Conservation (phyloP, 1,284 basidiomycete genomes). For the Bondarzewia mesenterica region DNA sequence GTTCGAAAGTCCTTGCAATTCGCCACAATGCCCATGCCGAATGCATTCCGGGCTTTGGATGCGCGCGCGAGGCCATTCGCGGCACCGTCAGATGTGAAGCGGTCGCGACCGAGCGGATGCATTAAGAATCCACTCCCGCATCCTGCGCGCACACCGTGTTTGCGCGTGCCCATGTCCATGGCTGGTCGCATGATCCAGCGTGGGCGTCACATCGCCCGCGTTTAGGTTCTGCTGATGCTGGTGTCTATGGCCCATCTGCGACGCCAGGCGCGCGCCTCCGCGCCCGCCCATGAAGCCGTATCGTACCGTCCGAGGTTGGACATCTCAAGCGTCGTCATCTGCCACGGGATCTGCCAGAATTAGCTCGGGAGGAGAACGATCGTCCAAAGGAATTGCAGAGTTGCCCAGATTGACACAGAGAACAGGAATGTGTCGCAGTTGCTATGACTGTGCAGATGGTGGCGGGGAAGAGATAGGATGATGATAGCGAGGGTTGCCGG, state of each 20-base stretch:
- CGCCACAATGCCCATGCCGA: constrained; percentile 75
- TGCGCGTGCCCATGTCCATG: constrained; percentile 25
- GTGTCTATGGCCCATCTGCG: constrained; percentile 63
- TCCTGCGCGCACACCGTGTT: constrained; percentile 22
- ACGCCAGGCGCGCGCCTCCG: constrained; percentile 59
- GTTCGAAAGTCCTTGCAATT: constrained; percentile 99
- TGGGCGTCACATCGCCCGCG: constrained; percentile 7
- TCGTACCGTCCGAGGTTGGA: constrained; percentile 91
- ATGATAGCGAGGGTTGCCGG: constrained; percentile 35
- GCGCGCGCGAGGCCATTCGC: constrained; percentile 71
- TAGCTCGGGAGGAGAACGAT: constrained; percentile 80
- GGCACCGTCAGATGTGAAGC: constrained; percentile 87
- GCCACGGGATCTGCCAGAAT: constrained; percentile 85
- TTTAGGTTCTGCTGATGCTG: constrained; percentile 20
- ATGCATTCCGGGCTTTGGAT: constrained; percentile 79
- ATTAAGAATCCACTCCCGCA: constrained; percentile 65
- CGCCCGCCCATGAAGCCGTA: constrained; percentile 96
- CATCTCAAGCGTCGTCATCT: constrained; percentile 96
- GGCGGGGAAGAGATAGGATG: constrained; percentile 56
- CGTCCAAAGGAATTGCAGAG: constrained; percentile 92
- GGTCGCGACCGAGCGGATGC: constrained; percentile 85
- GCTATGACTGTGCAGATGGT: constrained; percentile 64
- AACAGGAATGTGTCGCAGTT: constrained; percentile 83
- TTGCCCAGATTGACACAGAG: constrained; percentile 75
- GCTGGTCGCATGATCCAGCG: constrained; percentile 7